Evolutionary conservation across 1,284 basidiomycete species (phyloP), one percentile per base, ranked within the genome.

Genomic region (Testicularia cyperi): DNA sequence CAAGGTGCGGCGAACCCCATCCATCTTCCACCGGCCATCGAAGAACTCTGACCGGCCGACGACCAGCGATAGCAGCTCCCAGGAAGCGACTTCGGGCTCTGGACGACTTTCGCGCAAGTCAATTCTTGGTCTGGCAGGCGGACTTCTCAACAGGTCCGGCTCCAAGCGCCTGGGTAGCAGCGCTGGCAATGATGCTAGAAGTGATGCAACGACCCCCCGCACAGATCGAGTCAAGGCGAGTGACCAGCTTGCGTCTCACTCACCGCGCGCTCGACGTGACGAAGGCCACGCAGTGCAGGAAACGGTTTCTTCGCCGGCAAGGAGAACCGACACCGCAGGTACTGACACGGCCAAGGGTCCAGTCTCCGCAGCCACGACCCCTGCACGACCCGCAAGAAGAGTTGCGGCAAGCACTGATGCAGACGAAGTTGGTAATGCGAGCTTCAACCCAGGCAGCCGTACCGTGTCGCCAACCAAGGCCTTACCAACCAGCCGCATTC

Each of bases 81-180:
- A 54, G 13, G 45, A 55, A 16, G 53, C 49, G 6, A 15, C 19
- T 35, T 22, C 33, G 19, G 16, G 19, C 21, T 35, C 33, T 19
- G 66, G 67, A 8, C 57, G 66, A 16, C 37, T 54, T 10, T 68
- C 65, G n/a, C 60, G 68, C 40, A 71, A 68, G 53, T 71, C 68
- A 12, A 51, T 71, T 12, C 12, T 71, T 21, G 68, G 67, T 22
- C 36, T 69, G 5, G 62, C 63, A 10, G 62, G 61, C 18, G 55
- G 55, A 15, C 35, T 64, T 19, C 45, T 64, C 19, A 54, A 31
- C 23, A 49, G 61, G 20, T 64, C 61, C 2, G 46, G 32, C 13
- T 64, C 61, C 2, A 36, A 49, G 44, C 55, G 55, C 24, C 25
- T 16, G 18, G 34, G 39, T 5, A 18, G n/a, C n/a, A n/a, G n/a